Evolutionary conservation across 768 basidiomycete genomes (phyloP).

Genomic region (Leccinum olivaceopallidum): DNA sequence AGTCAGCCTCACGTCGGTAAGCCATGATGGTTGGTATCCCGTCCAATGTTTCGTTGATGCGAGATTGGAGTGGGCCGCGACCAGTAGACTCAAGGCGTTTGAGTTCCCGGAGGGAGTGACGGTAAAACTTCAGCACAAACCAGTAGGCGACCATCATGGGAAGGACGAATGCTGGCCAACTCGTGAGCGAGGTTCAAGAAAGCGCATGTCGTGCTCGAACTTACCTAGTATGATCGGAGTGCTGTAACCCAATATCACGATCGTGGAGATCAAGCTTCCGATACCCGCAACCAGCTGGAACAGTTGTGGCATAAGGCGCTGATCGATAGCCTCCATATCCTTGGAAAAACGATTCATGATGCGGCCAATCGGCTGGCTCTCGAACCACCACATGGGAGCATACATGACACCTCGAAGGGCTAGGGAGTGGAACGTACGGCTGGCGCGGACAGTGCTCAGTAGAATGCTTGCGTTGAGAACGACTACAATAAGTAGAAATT

Average conservation of each 20-base stretch:
- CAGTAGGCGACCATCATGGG: conserved; percentile 37
- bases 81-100: conserved; percentile 46
- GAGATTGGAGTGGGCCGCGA: conserved; percentile 49
- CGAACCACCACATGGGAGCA: conserved; percentile 33
- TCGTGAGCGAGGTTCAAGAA: conserved; percentile 20
- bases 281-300: conserved; percentile 27
- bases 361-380: conserved; percentile 40
- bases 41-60: conserved; percentile 51
- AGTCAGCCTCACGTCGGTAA: conserved; percentile 38
- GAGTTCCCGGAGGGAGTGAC: conserved; percentile 47
- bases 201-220: conserved; percentile 27
- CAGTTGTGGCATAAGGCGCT: conserved; percentile 34
- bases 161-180: conserved; percentile 20
- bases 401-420: conserved; percentile 24
- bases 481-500: conserved; percentile 15
- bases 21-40: conserved; percentile 50
- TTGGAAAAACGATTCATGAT: conserved; percentile 51
- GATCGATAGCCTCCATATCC: conserved; percentile 41
- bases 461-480: conserved; percentile 27
- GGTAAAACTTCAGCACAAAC: conserved; percentile 47
- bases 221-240: conserved; percentile 36
- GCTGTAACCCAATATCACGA: conserved; percentile 25
- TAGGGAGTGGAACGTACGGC: conserved; percentile 28
- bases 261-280: conserved; percentile 27
- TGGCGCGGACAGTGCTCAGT: conserved; percentile 29